Percentiles rank a stretch among this genome's conserved stretches.
Conservation (phyloP, 176 grass and related monocot genomes). For the Rhipidocladum racemiflorum region DNA sequence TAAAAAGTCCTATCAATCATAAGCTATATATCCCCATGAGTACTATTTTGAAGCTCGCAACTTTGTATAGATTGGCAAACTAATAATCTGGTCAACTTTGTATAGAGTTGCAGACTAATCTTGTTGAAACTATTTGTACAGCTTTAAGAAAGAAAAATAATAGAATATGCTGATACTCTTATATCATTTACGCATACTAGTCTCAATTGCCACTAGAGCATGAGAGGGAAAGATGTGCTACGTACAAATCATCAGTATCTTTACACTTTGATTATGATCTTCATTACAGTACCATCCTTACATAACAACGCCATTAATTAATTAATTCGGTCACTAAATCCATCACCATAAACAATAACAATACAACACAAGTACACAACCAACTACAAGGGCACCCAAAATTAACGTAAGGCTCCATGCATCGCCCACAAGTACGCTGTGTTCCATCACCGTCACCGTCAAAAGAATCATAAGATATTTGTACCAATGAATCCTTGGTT, state of each 20-base stretch:
- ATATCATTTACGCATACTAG: not conserved
- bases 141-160: too few relatives aligned
- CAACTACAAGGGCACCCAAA: not conserved
- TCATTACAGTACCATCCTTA: not conserved
- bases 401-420: not conserved
- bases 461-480: conserved; percentile 37
- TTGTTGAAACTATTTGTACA: not conserved
- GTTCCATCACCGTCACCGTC: not conserved
- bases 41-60: too few relatives aligned
- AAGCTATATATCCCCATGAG: too few relatives aligned
- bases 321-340: not conserved
- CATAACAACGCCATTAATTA: not conserved
- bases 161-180: not conserved
- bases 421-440: not conserved
- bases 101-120: not conserved
- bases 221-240: not conserved
- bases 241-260: not conserved
- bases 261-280: not conserved
- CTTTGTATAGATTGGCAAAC: not conserved
- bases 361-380: not conserved
- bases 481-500: conserved; percentile 22
- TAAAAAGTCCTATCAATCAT: too few relatives aligned
- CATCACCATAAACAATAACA: not conserved
- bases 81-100: not conserved
- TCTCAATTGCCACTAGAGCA: not conserved